phyloP scores from a whole-genome alignment of 2,329 filamentous ascomycete genomes.

The Didymella keratinophila region DNA sequence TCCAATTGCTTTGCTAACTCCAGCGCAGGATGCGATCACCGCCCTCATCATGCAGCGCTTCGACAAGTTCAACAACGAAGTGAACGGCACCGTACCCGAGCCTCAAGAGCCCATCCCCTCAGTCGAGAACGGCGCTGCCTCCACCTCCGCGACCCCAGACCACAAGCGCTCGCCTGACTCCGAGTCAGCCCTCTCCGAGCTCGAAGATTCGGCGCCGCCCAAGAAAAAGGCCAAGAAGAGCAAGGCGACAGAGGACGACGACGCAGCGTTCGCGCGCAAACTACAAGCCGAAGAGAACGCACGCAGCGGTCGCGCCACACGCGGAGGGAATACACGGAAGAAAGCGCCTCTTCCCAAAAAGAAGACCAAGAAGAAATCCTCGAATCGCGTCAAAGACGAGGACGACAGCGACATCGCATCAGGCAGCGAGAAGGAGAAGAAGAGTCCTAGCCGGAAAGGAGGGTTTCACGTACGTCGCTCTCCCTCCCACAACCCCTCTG shows the following conservation, averaged over 20 bases:
- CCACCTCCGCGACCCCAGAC: conserved; percentile 37
- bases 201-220: conserved; percentile 51
- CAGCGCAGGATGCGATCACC: conserved; percentile 54
- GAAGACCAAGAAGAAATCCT: conserved; percentile 74
- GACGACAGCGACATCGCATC: conserved; percentile 81
- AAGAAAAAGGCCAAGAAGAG: conserved; percentile 69
- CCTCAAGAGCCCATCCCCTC: conserved; percentile 51
- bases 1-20: conserved; percentile 21
- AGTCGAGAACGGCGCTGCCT: conserved; percentile 43
- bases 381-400: conserved; percentile 75
- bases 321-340: conserved; percentile 69
- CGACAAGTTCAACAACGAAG: conserved; percentile 55
- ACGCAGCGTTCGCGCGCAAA: conserved; percentile 85
- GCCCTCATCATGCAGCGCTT: conserved; percentile 59
- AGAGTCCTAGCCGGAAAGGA: conserved; percentile 77
- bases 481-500: background rate
- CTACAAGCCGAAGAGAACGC: conserved; percentile 93
- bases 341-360: conserved; percentile 67
- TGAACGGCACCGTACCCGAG: conserved; percentile 35
- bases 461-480: conserved; percentile 79
- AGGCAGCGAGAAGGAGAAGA: conserved; percentile 67
- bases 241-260: conserved; percentile 76
- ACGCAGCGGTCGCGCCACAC: conserved; percentile 70
- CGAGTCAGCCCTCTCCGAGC: conserved; percentile 53
- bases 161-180: conserved; percentile 55